Base-by-base conservation (phyloP, 2,329 filamentous ascomycete species). In the Cucurbitaria berberidis region DNA sequence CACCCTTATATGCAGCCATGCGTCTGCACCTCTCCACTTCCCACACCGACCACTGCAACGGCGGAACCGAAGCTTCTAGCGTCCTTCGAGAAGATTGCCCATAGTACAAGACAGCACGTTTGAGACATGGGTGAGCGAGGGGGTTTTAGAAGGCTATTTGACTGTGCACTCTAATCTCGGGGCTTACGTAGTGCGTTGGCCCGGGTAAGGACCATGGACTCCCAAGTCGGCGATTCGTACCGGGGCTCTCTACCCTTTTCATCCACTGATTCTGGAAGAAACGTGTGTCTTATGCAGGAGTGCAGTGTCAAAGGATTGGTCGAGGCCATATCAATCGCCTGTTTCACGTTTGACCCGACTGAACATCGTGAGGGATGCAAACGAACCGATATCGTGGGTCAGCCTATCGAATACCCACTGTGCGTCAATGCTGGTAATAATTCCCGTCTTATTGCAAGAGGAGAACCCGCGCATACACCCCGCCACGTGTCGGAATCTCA, bases 41-140 rank as follows among this genome's bases (percentile, higher is more conserved):
- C 24, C 29, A 42, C 40, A 29, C 15, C 7, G 6, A 42, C 15
- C 9, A 42, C 15, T 22, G 8, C 9, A 18, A 27, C 13, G 40
- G 22, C 24, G 40, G 24, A 13, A 27, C n/a, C 24, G 29, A 24
- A 29, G 22, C 40, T 42, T 42, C 40, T 42, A 42, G 40, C 40
- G 24, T 29, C 22, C 40, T 42, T 42, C 40, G 29, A 42, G 40
- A 42, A 42, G 24, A 29, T 5, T 19, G 3, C 24, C 24, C 8
- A 19, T 26, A 24, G 40, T 30, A 24, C 15, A 29, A 30, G 40
- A 42, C 22, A 29, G 19, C 10, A 39, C 10, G 36, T 24, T 30
- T 42, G 24, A 42, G 11, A 42, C 40, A 42, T 30, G 24, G 40
- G 40, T 42, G 40, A 42, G 40, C 40, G 40, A 29, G 40, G 4